A percentile compares a stretch with the other conserved stretches of the same genome.
phyloP scores from a whole-genome alignment of 331 rosid genomes.

The Spiraea crenata region DNA sequence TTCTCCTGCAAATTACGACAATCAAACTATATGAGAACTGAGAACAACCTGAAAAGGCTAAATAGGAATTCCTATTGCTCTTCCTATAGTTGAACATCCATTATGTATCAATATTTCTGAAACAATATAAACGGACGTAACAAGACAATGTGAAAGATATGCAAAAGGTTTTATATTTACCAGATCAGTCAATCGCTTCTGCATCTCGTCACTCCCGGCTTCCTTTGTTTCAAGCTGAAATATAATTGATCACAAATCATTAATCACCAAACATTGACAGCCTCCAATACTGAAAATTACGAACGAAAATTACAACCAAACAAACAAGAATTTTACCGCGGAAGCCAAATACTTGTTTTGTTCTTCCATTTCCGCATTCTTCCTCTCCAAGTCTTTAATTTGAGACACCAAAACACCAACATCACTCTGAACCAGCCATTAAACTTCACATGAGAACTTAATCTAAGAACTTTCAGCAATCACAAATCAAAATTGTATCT shows the following conservation, averaged over 20 bases:
- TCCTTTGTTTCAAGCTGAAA: constrained; percentile 73
- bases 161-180: constrained; percentile 34
- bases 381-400: constrained; percentile 62
- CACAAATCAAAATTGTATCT: neutral
- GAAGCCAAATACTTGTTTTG: constrained; percentile 49
- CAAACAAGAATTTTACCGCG: constrained; percentile 37
- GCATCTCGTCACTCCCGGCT: constrained; percentile 50
- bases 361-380: constrained; percentile 61
- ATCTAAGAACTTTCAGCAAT: neutral
- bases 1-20: constrained; percentile 49
- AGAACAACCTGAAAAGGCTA: neutral
- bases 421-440: constrained; percentile 46
- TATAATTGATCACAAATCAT: constrained; percentile 6
- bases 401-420: constrained; percentile 70
- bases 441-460: neutral
- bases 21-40: neutral
- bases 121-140: no score
- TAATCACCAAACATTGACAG: neutral
- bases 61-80: neutral
- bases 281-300: neutral
- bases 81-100: neutral
- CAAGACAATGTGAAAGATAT: neutral
- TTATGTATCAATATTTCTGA: no score
- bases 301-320: constrained; percentile 9
- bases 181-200: constrained; percentile 61